Evolutionary conservation across 352 stramenopile species (phyloP).

Genomic region (Nothophytophthora sp.): DNA sequence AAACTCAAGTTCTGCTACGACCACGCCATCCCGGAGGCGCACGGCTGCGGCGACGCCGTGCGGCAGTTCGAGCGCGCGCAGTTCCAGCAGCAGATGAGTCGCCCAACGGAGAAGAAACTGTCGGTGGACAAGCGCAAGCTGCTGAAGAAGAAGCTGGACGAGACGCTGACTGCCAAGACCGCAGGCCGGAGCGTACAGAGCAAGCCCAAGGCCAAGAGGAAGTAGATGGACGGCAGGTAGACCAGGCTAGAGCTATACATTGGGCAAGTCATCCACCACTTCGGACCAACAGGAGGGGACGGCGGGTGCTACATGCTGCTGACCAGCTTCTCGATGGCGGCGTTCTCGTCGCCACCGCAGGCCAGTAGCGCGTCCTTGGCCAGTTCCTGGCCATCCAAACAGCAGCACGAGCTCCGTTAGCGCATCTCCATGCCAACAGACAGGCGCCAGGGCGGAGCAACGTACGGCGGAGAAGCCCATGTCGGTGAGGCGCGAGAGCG

Average conservation of each 20-base stretch:
- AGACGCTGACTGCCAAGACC: constrained; percentile 58
- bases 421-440: background rate
- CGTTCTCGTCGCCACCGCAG: constrained; percentile 85
- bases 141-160: constrained; percentile 73
- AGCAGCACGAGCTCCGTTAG: background rate
- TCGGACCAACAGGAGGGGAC: background rate
- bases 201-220: constrained; percentile 55
- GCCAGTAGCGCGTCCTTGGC: constrained; percentile 65
- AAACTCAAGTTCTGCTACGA: constrained; percentile 87
- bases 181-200: constrained; percentile 42
- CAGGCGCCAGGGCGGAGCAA: background rate
- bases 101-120: constrained; percentile 34
- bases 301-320: constrained; percentile 56
- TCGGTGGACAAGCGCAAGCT: constrained; percentile 58
- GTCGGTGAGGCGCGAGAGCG: constrained; percentile 74
- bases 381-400: constrained; percentile 42
- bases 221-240: constrained; percentile 20
- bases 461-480: constrained; percentile 86
- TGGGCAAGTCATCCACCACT: constrained; percentile 7
- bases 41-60: constrained; percentile 76
- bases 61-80: constrained; percentile 53
- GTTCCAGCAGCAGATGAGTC: constrained; percentile 45
- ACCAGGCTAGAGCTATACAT: constrained; percentile 24
- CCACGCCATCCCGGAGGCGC: constrained; percentile 71
- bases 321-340: constrained; percentile 84